These are phyloP conservation scores for Leishmania aethiopica DNA, from an alignment of 208 protist genomes.

Conservation along the genomic window DNA sequence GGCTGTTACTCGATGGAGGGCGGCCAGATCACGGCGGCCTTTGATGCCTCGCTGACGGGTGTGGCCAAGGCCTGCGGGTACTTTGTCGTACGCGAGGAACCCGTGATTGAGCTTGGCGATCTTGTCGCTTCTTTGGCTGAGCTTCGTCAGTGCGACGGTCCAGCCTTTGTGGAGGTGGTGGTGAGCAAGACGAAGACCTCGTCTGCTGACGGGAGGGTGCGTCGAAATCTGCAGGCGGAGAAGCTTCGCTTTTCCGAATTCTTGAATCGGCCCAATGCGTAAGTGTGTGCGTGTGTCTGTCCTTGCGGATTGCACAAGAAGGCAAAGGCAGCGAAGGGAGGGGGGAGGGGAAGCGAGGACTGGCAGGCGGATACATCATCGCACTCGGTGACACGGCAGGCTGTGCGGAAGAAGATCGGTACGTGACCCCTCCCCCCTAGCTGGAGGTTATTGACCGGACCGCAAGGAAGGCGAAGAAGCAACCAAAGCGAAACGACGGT, in stretches of 20 bases:
- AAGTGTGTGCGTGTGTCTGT: not conserved
- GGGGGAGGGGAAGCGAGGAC: not conserved
- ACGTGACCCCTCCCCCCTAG: not conserved
- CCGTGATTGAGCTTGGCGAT: constrained; percentile 71
- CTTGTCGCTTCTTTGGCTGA: constrained; percentile 56
- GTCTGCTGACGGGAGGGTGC: not conserved
- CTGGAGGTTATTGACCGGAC: no score
- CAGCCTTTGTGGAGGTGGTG: constrained; percentile 81
- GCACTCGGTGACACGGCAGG: not conserved
- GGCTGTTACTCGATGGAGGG: constrained; percentile 81
- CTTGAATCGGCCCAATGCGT: constrained; percentile 7
- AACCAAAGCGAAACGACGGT: not conserved
- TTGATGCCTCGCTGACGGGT: constrained; percentile 69
- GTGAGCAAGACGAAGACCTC: constrained; percentile 42
- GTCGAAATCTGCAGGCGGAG: constrained; percentile 22
- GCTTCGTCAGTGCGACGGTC: constrained; percentile 62
- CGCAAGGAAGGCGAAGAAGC: not conserved
- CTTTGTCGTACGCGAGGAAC: constrained; percentile 45
- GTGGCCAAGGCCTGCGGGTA: constrained; percentile 88
- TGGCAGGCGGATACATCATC: not conserved
- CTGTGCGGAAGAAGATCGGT: not conserved
- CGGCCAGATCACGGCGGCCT: constrained; percentile 69
- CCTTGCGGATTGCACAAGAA: not conserved
- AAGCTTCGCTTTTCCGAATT: constrained; percentile 27
- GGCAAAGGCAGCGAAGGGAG: not conserved